Base-by-base conservation (phyloP, 129 eudicot species). In the Escallonia herrerae region DNA sequence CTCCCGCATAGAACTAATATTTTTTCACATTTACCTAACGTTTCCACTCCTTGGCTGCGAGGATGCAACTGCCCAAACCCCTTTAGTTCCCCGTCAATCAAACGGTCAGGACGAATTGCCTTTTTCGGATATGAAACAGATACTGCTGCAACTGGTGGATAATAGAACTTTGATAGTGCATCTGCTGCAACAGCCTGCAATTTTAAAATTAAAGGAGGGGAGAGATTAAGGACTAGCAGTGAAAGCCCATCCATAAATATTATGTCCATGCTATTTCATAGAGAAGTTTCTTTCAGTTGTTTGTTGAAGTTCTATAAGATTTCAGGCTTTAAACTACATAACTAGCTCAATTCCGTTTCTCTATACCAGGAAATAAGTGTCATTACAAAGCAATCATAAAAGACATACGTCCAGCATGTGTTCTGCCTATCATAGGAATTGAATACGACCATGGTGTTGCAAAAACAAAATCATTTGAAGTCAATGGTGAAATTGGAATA, bases 11-110 rank as follows among this genome's bases (percentile, higher is more conserved):
- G 15, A 10, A 62, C 65, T n/a, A n/a, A 12, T 62, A 62, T 43
- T 42, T 2, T 3, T 15, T 9, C 7, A 54, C 48, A 59, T 62
- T 70, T 60, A 91, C 97, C 97, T 69, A 91, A 69, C 45, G 97
- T 91, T 82, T 91, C 97, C 66, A 87, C 96, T 65, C 95, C 97
- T 74, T 91, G 97, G 83, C 88, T 82, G 60, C 97, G 84, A 5
- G 97, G 97, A 82, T 87, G 95, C 71, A 91, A 81, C 73, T 91
- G 97, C 48, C 97, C 97, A 71, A 91, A 91, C 65, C 97, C 97
- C 86, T 91, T 82, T 3, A 91, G 87, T 67, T 91, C 78, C 61
- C 96, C 97, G 72, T 87, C 96, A 46, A 87, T 81, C 66, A 91
- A 74, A 67, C 96, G 79, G 39, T 91, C 96, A 53, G 72, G 55